Evolutionary conservation across 768 basidiomycete species (phyloP), one percentile per base, ranked within the genome.

Genomic region (Lactarius quietus): DNA sequence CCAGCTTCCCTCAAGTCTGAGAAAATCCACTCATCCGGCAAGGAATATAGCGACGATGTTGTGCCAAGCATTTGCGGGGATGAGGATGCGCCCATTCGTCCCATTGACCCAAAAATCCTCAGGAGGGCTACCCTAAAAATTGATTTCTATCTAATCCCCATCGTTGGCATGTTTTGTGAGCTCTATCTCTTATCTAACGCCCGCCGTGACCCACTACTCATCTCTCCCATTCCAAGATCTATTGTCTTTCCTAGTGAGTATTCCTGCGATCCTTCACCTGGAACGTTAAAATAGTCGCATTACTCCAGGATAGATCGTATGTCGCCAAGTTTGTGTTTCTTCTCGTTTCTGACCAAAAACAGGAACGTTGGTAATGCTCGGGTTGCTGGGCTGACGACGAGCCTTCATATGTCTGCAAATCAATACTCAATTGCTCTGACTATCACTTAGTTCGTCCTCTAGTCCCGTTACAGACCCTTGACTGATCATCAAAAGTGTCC

Each of bases 341-440:
- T 52, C 9, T 38, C 4, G 10, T 6, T 33, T 36, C 43, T 59
- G 26, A 48, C 26, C 4, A 26, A 52, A 15, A 3, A 26, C 6
- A 45, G 67, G n/a, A 71, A 71, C 35, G 59, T 71, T 18, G 74
- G 73, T 7, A 75, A 75, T 65, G 75, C 74, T 7, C 61, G 68
- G 23, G 66, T 74, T 43, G 76, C 74, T 7, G 76, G 76, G 29
- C 64, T 76, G 23, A 72, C 73, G 58, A 69, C 68, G 26, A 70
- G 72, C 38, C 64, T 76, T 45, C 64, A 71, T 14, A 71, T 78
- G 48, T 67, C 75, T 2, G 6, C 41, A 7, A 41, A 20, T 18
- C 41, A 41, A 20, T 41, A 20, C 41, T 41, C 41, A 17, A 8
- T 52, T n/a, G 56, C 62, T 35, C 23, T 57, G 26, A 73, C 61